Percentiles rank a stretch among this genome's conserved stretches.
These are phyloP conservation scores for Nicotiana paniculata DNA, from an alignment of 257 asterid species.

Conservation along the genomic window DNA sequence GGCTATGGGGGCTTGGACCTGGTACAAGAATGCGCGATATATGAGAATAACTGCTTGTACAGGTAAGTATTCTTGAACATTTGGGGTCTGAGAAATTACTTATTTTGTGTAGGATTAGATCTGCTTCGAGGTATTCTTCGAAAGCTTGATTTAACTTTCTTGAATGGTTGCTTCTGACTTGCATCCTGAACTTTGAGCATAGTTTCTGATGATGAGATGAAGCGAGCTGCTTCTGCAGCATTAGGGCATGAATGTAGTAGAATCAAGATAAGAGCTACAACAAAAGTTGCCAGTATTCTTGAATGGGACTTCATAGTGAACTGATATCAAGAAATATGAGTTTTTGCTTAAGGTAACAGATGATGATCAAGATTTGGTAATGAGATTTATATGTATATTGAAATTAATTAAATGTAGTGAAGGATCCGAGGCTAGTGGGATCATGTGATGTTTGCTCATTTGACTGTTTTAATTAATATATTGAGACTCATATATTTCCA, in stretches of 20 bases:
- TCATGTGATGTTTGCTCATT: constrained; percentile 29
- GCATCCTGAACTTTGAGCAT: constrained; percentile 2
- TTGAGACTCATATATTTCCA: background rate
- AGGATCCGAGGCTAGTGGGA: constrained; percentile 20
- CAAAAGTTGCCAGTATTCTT: background rate
- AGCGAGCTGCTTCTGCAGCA: constrained; percentile 8
- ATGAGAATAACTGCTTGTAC: background rate
- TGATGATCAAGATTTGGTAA: background rate
- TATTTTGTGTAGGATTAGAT: constrained; percentile 35
- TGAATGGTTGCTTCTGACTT: constrained; percentile 13
- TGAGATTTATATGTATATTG: constrained; percentile 8
- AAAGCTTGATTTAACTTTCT: constrained; percentile 16
- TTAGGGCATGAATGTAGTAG: background rate
- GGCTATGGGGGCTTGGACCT: constrained; percentile 11
- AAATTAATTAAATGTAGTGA: background rate
- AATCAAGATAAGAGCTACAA: constrained; percentile 1
- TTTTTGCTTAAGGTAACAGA: background rate
- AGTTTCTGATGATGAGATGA: background rate
- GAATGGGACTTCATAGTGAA: constrained; percentile 7
- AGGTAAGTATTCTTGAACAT: background rate
- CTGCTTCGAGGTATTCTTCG: constrained; percentile 25
- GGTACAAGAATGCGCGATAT: constrained; percentile 4
- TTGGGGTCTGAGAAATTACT: constrained; percentile 14
- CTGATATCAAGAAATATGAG: background rate
- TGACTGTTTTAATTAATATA: constrained; percentile 7